These are phyloP conservation scores for Salvia sclarea DNA, from an alignment of 305 asterid species.

Conservation along the genomic window DNA sequence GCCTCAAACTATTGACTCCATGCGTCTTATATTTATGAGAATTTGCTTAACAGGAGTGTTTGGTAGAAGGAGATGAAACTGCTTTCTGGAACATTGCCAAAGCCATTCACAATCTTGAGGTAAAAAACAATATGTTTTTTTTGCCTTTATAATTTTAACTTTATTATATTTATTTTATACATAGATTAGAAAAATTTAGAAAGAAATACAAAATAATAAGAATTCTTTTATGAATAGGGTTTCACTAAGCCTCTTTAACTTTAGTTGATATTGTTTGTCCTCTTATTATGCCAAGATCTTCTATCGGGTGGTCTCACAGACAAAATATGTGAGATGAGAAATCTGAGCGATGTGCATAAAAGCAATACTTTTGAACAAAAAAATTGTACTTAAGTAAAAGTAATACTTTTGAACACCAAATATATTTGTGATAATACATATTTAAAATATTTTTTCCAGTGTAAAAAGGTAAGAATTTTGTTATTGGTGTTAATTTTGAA, in stretches of 20 bases:
- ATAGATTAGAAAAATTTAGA: too few relatives aligned
- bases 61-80: conserved; percentile 86
- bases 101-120: conserved; percentile 96
- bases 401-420: background rate
- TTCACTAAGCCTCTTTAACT: conserved; percentile 17
- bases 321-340: background rate
- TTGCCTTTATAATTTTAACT: too few relatives aligned
- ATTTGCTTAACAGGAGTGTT: conserved; percentile 58
- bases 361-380: background rate
- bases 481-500: background rate
- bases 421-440: too few relatives aligned
- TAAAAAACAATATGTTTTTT: too few relatives aligned
- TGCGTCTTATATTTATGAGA: conserved; percentile 37
- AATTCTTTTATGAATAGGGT: background rate
- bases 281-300: background rate
- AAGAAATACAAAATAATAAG: too few relatives aligned
- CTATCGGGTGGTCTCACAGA: background rate
- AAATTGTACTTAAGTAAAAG: background rate
- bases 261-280: background rate
- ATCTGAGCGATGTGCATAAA: background rate
- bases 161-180: conserved; percentile 23
- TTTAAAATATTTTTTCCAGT: background rate
- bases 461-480: background rate
- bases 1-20: conserved; percentile 14
- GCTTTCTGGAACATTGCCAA: conserved; percentile 94